Evolutionary conservation across 768 basidiomycete species (phyloP).

Genomic region (Tulasnella sp.): DNA sequence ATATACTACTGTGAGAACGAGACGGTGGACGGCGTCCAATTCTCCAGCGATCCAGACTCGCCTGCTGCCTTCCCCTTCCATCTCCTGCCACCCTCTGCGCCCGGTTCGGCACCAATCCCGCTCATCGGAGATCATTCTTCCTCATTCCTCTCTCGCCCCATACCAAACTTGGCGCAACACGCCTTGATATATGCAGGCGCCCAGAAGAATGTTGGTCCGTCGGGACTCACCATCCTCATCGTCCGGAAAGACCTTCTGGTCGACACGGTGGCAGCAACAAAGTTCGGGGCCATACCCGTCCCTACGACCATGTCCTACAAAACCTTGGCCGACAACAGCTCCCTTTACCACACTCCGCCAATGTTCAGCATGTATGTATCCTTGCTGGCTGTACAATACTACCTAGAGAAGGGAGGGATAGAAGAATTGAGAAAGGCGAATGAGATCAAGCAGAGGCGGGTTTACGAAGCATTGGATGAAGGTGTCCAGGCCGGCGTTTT

Average conservation of each 20-base stretch:
- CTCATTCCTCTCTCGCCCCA: slow-evolving; percentile 91
- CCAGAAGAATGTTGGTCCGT: slow-evolving; percentile 95
- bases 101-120: slow-evolving; percentile 37
- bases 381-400: slow-evolving; percentile 68
- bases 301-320: slow-evolving; percentile 77
- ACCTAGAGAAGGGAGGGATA: slow-evolving; percentile 52
- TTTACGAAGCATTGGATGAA: slow-evolving; percentile 61
- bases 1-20: slow-evolving; percentile 99
- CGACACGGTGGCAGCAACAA: slow-evolving; percentile 67
- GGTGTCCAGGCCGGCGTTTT: slow-evolving; percentile 63
- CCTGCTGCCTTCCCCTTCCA: slow-evolving; percentile 73
- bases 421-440: slow-evolving; percentile 53
- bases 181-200: slow-evolving; percentile 93
- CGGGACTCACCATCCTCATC: slow-evolving; percentile 86
- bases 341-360: slow-evolving; percentile 87
- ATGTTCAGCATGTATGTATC: slow-evolving; percentile 85
- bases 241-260: slow-evolving; percentile 91
- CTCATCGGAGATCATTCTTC: slow-evolving; percentile 93
- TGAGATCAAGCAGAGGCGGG: slow-evolving; percentile 54
- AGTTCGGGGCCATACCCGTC: slow-evolving; percentile 58
- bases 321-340: slow-evolving; percentile 58
- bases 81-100: slow-evolving; percentile 39
- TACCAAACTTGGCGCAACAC: slow-evolving; percentile 76
- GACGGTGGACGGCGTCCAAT: slow-evolving; percentile 92
- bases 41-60: slow-evolving; percentile 42